These are phyloP conservation scores for Xylaria nigripes DNA, from an alignment of 495 filamentous ascomycete genomes.

Conservation along the genomic window DNA sequence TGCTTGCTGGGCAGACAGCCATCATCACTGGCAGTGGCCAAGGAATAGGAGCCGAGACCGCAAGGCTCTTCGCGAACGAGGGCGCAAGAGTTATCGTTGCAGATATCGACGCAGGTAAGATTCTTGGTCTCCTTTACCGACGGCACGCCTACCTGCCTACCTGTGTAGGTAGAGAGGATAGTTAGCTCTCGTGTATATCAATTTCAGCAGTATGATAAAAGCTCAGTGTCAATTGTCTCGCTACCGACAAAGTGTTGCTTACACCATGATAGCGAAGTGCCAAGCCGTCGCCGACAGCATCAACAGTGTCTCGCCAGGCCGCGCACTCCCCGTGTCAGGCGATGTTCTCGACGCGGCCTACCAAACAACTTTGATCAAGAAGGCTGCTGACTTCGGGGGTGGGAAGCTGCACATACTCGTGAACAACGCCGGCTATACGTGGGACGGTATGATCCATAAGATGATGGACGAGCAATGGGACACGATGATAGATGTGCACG, in stretches of 20 bases:
- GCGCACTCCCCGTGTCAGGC: conserved; percentile 61
- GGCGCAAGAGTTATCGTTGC: conserved; percentile 75
- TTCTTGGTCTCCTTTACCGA: not conserved
- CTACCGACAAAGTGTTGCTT: conserved; percentile 21
- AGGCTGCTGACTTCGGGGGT: conserved; percentile 66
- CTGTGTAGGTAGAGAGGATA: not conserved
- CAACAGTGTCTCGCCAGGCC: conserved; percentile 50
- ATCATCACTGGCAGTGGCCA: conserved; percentile 86
- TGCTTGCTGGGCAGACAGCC: conserved; percentile 70
- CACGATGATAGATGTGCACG: conserved; percentile 72
- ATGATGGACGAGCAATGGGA: conserved; percentile 90
- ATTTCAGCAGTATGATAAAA: not conserved
- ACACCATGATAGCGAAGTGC: conserved; percentile 43
- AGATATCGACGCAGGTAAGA: conserved; percentile 65
- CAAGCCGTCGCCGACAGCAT: conserved; percentile 54
- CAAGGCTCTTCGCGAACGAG: conserved; percentile 74
- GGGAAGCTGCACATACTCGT: conserved; percentile 86
- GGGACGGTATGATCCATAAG: conserved; percentile 89
- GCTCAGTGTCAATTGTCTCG: not conserved
- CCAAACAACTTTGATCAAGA: conserved; percentile 59
- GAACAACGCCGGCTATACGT: conserved; percentile 82
- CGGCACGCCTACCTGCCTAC: not conserved
- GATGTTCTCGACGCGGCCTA: conserved; percentile 63
- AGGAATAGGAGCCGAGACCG: conserved; percentile 80
- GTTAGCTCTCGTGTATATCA: not conserved